A percentile compares a stretch with the other conserved stretches of the same genome.
phyloP scores from a whole-genome alignment of 257 asterid species.

The Jaltomata sinuosa region DNA sequence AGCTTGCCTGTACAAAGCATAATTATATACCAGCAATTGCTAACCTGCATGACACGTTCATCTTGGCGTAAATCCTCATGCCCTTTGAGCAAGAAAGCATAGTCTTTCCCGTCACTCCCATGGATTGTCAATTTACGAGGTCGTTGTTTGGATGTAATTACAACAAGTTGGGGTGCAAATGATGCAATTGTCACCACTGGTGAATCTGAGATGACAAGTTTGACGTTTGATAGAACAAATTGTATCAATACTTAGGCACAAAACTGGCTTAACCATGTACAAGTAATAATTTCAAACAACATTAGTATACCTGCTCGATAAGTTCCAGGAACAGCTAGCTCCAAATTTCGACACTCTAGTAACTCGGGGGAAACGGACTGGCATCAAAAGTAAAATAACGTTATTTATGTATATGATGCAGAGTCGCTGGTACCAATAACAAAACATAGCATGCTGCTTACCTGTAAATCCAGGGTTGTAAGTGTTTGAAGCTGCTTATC shows the following conservation, averaged over 20 bases:
- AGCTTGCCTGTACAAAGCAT: neutral
- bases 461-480: conserved; percentile 97
- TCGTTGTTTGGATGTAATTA: conserved; percentile 94
- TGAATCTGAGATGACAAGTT: conserved; percentile 43
- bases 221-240: neutral
- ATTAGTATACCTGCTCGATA: conserved; percentile 66
- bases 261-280: neutral
- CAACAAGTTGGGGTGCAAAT: conserved; percentile 95
- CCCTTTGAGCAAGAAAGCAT: conserved; percentile 94
- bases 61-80: conserved; percentile 99
- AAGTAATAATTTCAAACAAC: neutral
- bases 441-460: conserved; percentile 19
- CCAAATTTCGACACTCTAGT: conserved; percentile 80
- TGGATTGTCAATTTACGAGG: conserved; percentile 93
- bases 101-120: conserved; percentile 96
- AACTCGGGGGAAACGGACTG: conserved; percentile 96
- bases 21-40: neutral
- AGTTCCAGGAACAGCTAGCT: conserved; percentile 98
- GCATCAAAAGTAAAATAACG: conserved; percentile 13
- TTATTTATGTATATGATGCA: conserved; percentile 5
- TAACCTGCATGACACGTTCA: conserved; percentile 99
- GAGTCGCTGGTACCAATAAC: neutral
- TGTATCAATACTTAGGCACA: neutral
- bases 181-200: conserved; percentile 91
- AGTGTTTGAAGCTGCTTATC: conserved; percentile 95